phyloP scores from a whole-genome alignment of 345 rosid species.

The Hibiscus mutabilis region DNA sequence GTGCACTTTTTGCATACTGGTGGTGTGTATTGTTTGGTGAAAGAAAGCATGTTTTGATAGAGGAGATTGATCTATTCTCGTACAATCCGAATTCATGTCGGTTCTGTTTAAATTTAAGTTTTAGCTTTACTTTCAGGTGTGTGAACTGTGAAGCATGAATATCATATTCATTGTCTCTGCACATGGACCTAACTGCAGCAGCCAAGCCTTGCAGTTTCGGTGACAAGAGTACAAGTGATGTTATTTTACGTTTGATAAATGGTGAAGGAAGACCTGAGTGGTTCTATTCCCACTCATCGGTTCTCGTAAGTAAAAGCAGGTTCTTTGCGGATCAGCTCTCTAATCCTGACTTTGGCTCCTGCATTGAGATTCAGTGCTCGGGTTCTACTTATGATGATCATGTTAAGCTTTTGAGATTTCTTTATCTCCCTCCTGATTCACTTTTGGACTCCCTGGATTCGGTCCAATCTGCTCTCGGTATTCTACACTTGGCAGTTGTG shows the following conservation, averaged over 20 bases:
- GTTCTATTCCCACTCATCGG: constrained; percentile 31
- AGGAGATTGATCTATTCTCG: background rate
- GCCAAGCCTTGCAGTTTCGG: constrained; percentile 29
- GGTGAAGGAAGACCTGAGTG: constrained; percentile 36
- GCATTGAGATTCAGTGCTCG: constrained; percentile 34
- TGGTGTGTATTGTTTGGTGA: background rate
- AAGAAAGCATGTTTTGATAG: background rate
- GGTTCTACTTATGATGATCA: constrained; percentile 33
- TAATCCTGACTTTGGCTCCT: constrained; percentile 11
- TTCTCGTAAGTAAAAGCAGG: constrained; percentile 33
- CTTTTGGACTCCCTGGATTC: constrained; percentile 32
- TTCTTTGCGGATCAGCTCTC: constrained; percentile 34
- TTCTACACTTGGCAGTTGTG: constrained; percentile 36
- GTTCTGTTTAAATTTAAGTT: background rate
- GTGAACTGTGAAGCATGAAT: constrained; percentile 34
- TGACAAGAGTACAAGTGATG: constrained; percentile 28
- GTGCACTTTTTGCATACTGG: background rate
- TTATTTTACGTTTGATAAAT: constrained; percentile 27
- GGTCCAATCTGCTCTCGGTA: constrained; percentile 38
- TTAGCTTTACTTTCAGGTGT: constrained; percentile 11
- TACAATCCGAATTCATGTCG: background rate
- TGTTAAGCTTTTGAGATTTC: constrained; percentile 34
- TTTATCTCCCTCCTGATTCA: constrained; percentile 27
- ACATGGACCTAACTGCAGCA: constrained; percentile 30
- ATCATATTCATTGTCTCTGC: constrained; percentile 9